Conservation (phyloP, 2,329 filamentous ascomycete species). For the Byssochlamys sp. region DNA sequence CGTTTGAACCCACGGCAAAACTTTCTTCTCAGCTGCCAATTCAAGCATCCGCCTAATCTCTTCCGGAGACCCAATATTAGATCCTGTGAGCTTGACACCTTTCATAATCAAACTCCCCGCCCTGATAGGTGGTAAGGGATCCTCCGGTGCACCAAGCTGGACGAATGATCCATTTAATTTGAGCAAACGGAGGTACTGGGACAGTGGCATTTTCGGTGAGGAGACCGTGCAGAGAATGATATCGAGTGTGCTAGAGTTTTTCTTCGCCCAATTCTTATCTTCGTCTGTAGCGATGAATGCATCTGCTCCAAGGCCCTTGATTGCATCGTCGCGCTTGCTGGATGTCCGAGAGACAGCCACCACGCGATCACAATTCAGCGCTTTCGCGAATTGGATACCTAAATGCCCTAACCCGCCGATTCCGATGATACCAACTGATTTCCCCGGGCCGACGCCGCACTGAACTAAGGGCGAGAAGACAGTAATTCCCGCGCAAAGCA, state of each 20-base stretch:
- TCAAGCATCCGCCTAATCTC: slow-evolving; percentile 37
- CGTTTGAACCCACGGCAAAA: slow-evolving; percentile 36
- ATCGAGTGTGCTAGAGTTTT: slow-evolving; percentile 42
- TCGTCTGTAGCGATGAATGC: slow-evolving; percentile 50
- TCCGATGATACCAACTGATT: slow-evolving; percentile 61
- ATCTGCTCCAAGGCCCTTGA: slow-evolving; percentile 44
- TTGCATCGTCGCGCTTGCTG: slow-evolving; percentile 43
- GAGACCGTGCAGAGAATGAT: slow-evolving; percentile 51
- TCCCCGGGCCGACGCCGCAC: slow-evolving; percentile 59
- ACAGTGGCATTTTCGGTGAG: slow-evolving; percentile 52
- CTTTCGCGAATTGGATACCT: slow-evolving; percentile 41
- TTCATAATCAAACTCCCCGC: slow-evolving; percentile 52
- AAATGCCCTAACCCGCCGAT: slow-evolving; percentile 56
- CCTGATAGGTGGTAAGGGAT: slow-evolving; percentile 43
- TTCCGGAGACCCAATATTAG: slow-evolving; percentile 33
- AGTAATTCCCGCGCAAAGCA: slow-evolving; percentile 71
- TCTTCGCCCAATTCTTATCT: slow-evolving; percentile 44
- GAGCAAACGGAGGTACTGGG: slow-evolving; percentile 52
- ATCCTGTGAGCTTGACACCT: slow-evolving; percentile 44
- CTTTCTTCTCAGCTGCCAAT: slow-evolving; percentile 32
- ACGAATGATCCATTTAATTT: slow-evolving; percentile 52
- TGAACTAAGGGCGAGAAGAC: slow-evolving; percentile 59
- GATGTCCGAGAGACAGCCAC: slow-evolving; percentile 46
- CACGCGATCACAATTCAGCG: slow-evolving; percentile 57
- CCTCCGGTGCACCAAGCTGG: slow-evolving; percentile 59